These are phyloP conservation scores for Deinandra increscens DNA, from an alignment of 129 eudicot genomes.

Conservation along the genomic window DNA sequence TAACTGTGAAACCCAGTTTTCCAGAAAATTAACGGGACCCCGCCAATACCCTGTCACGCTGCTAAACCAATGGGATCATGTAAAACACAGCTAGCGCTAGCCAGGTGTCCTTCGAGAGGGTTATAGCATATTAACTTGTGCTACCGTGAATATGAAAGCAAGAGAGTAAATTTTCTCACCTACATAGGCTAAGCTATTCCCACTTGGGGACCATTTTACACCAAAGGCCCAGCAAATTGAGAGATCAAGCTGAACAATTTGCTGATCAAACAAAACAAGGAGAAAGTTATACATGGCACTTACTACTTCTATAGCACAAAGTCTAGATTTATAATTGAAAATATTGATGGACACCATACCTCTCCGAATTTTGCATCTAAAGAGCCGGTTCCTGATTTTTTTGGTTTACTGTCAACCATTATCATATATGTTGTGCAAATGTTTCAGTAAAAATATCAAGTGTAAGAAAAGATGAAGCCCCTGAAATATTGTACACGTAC, in stretches of 20 bases:
- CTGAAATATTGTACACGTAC: constrained; percentile 42
- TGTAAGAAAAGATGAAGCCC: constrained; percentile 19
- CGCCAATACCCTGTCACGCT: no score
- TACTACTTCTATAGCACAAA: constrained; percentile 16
- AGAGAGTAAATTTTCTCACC: constrained; percentile 54
- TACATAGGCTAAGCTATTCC: constrained; percentile 87
- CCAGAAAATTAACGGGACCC: no score
- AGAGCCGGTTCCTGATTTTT: constrained; percentile 61
- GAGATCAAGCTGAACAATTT: constrained; percentile 96
- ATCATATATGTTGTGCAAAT: constrained; percentile 17
- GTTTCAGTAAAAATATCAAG: constrained; percentile 1
- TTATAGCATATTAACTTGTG: constrained; percentile 14
- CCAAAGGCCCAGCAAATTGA: constrained; percentile 94
- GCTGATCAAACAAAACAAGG: constrained; percentile 50
- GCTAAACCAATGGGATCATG: no score
- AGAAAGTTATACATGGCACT: neutral
- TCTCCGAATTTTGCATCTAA: constrained; percentile 87
- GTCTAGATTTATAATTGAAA: neutral
- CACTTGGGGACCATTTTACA: constrained; percentile 95
- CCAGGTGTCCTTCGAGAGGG: no score
- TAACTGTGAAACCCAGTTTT: no score
- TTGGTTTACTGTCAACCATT: constrained; percentile 43
- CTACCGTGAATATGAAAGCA: constrained; percentile 16
- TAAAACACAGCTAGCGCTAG: no score
- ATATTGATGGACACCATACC: constrained; percentile 40